phyloP scores from a whole-genome alignment of 495 filamentous ascomycete genomes.

The Pyrenopolyporus hunteri region DNA sequence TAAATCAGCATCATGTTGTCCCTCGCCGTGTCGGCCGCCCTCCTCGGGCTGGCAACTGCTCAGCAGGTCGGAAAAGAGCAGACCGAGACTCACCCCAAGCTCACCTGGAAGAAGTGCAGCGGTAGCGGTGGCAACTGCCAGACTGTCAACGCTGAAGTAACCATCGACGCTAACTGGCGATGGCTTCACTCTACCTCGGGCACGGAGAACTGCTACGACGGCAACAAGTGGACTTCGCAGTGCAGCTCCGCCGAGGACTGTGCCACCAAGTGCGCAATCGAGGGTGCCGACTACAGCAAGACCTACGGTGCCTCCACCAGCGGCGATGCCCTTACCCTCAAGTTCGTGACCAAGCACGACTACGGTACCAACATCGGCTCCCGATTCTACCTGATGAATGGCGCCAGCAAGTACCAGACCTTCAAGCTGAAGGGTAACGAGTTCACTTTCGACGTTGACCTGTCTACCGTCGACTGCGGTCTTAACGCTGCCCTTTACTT shows the following conservation, averaged over 20 bases:
- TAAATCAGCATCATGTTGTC: conserved; percentile 41
- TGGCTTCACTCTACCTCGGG: conserved; percentile 51
- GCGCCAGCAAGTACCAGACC: conserved; percentile 58
- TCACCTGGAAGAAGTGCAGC: conserved; percentile 64
- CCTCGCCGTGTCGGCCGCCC: conserved; percentile 45
- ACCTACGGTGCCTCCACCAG: conserved; percentile 58
- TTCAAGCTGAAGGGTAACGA: conserved; percentile 63
- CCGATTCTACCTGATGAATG: conserved; percentile 63
- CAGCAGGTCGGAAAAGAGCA: conserved; percentile 65
- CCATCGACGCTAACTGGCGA: conserved; percentile 61
- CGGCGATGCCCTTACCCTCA: conserved; percentile 55
- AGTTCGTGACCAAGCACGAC: conserved; percentile 62
- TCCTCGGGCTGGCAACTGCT: conserved; percentile 51
- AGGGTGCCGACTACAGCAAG: conserved; percentile 54
- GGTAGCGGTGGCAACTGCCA: conserved; percentile 56
- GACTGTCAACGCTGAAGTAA: conserved; percentile 48
- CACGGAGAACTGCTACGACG: conserved; percentile 57
- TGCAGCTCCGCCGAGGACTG: conserved; percentile 49
- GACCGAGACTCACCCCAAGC: conserved; percentile 62
- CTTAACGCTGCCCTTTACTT: conserved; percentile 67
- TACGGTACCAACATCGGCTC: conserved; percentile 58
- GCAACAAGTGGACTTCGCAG: conserved; percentile 54
- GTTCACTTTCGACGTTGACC: conserved; percentile 67
- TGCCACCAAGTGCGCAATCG: conserved; percentile 54
- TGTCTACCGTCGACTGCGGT: conserved; percentile 60